These are phyloP conservation scores for Beauveria sp. DNA, from an alignment of 2,329 filamentous ascomycete genomes.

Conservation along the genomic window DNA sequence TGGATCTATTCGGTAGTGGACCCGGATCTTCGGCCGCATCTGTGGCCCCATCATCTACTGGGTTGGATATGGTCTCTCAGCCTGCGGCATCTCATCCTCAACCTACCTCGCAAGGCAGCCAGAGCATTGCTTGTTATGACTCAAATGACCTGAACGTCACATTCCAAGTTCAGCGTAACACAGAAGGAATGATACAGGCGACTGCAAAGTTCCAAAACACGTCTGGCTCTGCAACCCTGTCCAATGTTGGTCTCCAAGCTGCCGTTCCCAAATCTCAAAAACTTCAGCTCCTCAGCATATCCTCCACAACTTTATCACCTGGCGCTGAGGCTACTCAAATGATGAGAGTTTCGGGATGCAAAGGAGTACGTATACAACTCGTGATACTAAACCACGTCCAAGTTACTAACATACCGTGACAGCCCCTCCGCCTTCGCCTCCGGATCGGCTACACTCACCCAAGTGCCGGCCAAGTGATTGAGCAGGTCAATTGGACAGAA, in stretches of 20 bases:
- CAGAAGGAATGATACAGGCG: slow-evolving; percentile 72
- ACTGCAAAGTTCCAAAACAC: slow-evolving; percentile 77
- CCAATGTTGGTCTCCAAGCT: slow-evolving; percentile 77
- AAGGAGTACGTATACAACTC: slow-evolving; percentile 63
- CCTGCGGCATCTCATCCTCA: slow-evolving; percentile 43
- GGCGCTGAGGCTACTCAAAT: slow-evolving; percentile 81
- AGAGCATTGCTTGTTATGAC: slow-evolving; percentile 68
- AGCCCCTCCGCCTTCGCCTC: slow-evolving; percentile 80
- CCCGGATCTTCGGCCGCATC: slow-evolving; percentile 30
- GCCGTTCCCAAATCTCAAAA: slow-evolving; percentile 96
- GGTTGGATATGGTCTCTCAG: slow-evolving; percentile 41
- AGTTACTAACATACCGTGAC: slow-evolving; percentile 15
- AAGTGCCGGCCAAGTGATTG: slow-evolving; percentile 62
- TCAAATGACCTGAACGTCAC: slow-evolving; percentile 78
- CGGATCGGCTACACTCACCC: slow-evolving; percentile 75
- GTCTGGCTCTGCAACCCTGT: slow-evolving; percentile 56
- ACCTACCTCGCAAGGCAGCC: slow-evolving; percentile 29
- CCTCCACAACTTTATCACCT: slow-evolving; percentile 64
- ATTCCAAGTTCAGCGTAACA: slow-evolving; percentile 76
- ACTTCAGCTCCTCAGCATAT: slow-evolving; percentile 84
- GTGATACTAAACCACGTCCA: background rate
- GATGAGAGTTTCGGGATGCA: slow-evolving; percentile 80
- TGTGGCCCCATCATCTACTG: slow-evolving; percentile 30
- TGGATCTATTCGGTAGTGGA: slow-evolving; percentile 71
- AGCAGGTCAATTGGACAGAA: slow-evolving; percentile 97